phyloP scores from a whole-genome alignment of 345 rosid genomes.

The Alliaria petiolata region DNA sequence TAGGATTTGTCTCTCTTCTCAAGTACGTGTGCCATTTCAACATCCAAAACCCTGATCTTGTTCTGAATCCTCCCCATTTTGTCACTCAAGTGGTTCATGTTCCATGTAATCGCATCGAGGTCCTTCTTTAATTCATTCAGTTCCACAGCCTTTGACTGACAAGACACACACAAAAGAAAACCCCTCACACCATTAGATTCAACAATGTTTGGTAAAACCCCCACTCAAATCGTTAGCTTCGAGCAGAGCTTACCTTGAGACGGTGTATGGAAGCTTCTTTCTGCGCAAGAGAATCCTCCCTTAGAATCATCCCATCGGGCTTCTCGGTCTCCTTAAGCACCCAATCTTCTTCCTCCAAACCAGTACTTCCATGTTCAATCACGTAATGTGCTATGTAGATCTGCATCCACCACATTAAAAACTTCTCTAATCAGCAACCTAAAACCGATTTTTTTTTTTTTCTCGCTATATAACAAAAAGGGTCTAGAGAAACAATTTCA shows the following conservation, averaged over 20 bases:
- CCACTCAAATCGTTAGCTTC: neutral
- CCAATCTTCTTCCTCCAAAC: conserved; percentile 80
- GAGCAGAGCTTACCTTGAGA: conserved; percentile 63
- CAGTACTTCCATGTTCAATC: conserved; percentile 75
- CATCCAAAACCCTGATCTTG: conserved; percentile 44
- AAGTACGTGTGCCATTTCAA: conserved; percentile 38
- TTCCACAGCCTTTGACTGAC: conserved; percentile 70
- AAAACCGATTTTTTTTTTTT: neutral
- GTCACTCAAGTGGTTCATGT: conserved; percentile 41
- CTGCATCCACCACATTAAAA: conserved; percentile 43
- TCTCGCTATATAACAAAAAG: neutral
- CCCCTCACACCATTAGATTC: conserved; percentile 7
- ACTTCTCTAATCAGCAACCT: neutral
- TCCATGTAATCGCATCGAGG: conserved; percentile 49
- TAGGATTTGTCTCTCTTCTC: conserved; percentile 56
- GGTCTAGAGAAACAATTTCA: conserved; percentile 1
- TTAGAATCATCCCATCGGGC: conserved; percentile 57
- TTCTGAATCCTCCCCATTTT: conserved; percentile 43
- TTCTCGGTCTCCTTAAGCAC: conserved; percentile 61
- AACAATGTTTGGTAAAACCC: neutral
- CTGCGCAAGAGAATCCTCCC: conserved; percentile 67
- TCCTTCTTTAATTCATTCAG: conserved; percentile 81
- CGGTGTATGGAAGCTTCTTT: conserved; percentile 66
- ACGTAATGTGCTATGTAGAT: conserved; percentile 60
- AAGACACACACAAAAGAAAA: neutral